Evolutionary conservation across 345 rosid species (phyloP), one percentile per base, ranked within the genome.

Genomic region (Salix brachista): DNA sequence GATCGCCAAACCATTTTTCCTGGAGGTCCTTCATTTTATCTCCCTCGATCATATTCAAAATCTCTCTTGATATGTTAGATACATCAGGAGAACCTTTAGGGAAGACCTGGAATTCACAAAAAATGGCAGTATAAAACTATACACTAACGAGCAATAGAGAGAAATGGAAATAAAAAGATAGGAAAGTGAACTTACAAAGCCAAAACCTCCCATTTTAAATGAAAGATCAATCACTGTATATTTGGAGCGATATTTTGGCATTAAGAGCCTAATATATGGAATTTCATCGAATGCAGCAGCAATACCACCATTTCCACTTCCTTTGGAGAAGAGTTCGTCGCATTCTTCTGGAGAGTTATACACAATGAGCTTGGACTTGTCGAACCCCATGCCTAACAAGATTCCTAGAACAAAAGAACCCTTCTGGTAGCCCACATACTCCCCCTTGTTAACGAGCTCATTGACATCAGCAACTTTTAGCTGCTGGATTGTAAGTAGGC

Each of bases 401-500:
- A 85, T 83, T 36, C 69, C 91, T 0, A 0, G 37, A 60, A 85
- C 82, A 71, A 84, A 92, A 3, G 97, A 88, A 12, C 65, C 82
- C 8, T 70, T 1, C 5, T 23, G 81, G 78, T 85, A 92, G 0
- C 91, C 98, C 0, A 92, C 87, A 5, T 0, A 48, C 1, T 83
- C 86, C 54, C 84, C 83, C 48, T 23, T 83, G 34, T 36, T 83
- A 2, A 87, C 60, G 58, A 92, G 88, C 61, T 80, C 80, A 0
- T 77, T 36, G 21, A 88, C 80, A 44, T 85, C 87, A 0, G 83
- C 84, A 17, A 80, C 77, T 2, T 85, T 79, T 1, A 91, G 80
- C 30, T 81, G 83, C 2, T 91, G 86, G 2, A 91, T 85, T 0
- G 94, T 90, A 4, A 92, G 71, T 10, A 87, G 84, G 2, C 97